Conservation (phyloP, 495 filamentous ascomycete genomes). For the Penicillium tannophilum region DNA sequence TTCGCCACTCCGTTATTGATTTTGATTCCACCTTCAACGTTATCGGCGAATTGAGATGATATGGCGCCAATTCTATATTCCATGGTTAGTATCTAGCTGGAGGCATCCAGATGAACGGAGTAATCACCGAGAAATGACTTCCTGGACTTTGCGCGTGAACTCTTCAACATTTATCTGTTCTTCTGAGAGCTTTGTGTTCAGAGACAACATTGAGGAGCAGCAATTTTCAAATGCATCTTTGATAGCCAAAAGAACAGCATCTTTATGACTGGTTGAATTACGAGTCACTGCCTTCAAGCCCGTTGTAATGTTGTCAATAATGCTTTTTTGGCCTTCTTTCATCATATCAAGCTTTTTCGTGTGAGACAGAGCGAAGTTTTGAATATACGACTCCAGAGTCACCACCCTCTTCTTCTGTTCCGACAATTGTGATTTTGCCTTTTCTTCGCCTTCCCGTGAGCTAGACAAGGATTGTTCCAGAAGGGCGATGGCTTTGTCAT, state of each 20-base stretch:
- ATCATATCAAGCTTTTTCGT: constrained; percentile 27
- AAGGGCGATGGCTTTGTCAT: constrained; percentile 13
- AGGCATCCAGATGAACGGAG: neutral
- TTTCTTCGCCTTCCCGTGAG: constrained; percentile 19
- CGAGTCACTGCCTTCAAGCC: constrained; percentile 17
- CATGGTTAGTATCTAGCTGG: neutral
- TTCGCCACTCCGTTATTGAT: constrained; percentile 17
- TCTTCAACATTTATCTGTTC: constrained; percentile 21
- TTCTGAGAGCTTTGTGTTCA: constrained; percentile 24
- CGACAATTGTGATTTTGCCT: constrained; percentile 22
- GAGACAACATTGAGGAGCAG: constrained; percentile 15
- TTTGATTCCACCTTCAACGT: constrained; percentile 19
- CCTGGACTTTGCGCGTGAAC: constrained; percentile 19
- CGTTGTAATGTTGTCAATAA: constrained; percentile 24
- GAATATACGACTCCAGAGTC: constrained; percentile 38
- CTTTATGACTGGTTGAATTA: constrained; percentile 16
- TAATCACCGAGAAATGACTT: constrained; percentile 29
- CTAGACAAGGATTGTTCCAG: constrained; percentile 26
- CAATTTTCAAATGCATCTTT: constrained; percentile 21
- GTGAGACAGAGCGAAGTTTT: constrained; percentile 31
- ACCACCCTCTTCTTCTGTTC: constrained; percentile 33
- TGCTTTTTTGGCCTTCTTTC: constrained; percentile 28
- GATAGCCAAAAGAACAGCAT: constrained; percentile 16
- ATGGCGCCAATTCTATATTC: constrained; percentile 24
- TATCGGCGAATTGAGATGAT: constrained; percentile 17